Conservation (phyloP, 768 basidiomycete species). For the Amanita jacksonii region DNA sequence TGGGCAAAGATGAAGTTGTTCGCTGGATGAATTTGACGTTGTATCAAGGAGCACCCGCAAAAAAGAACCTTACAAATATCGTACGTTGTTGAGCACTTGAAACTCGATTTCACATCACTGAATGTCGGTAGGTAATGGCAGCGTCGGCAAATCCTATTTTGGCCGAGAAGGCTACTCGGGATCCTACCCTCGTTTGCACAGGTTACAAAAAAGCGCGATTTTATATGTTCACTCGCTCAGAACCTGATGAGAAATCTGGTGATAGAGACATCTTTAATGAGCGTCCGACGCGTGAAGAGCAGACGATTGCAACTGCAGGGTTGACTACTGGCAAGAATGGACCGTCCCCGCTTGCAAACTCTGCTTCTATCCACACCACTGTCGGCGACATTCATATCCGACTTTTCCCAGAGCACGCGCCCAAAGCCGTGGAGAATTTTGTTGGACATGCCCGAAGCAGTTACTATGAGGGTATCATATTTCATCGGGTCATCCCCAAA, state of each 20-base stretch:
- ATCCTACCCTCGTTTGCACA: conserved; percentile 89
- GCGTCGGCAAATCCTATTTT: conserved; percentile 94
- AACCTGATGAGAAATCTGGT: conserved; percentile 68
- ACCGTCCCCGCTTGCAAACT: conserved; percentile 64
- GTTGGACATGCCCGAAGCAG: conserved; percentile 83
- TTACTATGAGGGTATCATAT: conserved; percentile 88
- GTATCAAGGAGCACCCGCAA: conserved; percentile 92
- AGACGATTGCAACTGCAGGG: conserved; percentile 66
- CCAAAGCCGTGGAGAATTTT: conserved; percentile 97
- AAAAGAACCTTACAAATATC: conserved; percentile 72
- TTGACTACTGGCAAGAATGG: conserved; percentile 37
- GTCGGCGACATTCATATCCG: conserved; percentile 88
- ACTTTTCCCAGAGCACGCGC: conserved; percentile 85
- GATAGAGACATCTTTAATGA: conserved; percentile 99
- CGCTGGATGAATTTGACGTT: conserved; percentile 82
- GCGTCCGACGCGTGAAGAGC: conserved; percentile 92
- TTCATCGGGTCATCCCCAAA: conserved; percentile 97
- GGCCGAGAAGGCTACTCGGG: conserved; percentile 72
- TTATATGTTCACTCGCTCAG: conserved; percentile 87
- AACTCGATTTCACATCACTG: conserved; percentile 2
- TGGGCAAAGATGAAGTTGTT: conserved; percentile 92
- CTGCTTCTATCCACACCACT: conserved; percentile 91
- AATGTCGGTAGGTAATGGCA: conserved; percentile 65
- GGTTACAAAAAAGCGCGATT: conserved; percentile 90
- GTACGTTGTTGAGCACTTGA: conserved; percentile 28